Base-by-base conservation (phyloP, 495 filamentous ascomycete genomes). In the Pseudoneurospora amorphoporcata region DNA sequence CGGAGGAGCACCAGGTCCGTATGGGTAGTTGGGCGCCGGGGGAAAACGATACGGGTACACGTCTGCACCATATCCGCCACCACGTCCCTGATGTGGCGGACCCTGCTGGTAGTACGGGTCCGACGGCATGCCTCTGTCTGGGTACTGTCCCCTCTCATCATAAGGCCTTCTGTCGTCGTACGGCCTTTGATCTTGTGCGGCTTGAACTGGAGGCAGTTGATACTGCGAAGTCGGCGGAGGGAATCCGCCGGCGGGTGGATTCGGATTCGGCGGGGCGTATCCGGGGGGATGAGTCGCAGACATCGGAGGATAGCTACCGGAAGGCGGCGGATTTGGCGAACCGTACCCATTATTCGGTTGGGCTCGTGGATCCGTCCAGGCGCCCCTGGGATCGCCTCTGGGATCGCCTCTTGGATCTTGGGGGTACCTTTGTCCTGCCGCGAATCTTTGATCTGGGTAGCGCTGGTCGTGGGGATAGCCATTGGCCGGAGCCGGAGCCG, bases 401-500 rank as follows among this genome's bases (percentile, higher is more conserved):
- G 47, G 47, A 58, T 58, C 47, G 19, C 19, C 14, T 12, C 73
- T 71, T 65, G 69, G 72, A 17, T 76, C 75, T 17, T 39, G 53
- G 12, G 72, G 68, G 19, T 72, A 74, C 37, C 70, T 69, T 29
- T 39, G 72, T n/a, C 71, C 74, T 16, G 71, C 17, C 17, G 65
- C 29, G 61, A 69, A 42, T 14, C 68, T 19, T 38, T 39, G 70
- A 32, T 71, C 74, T 32, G 73, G 32, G 38, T 76, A 75, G 8
- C 77, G 74, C 39, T 75, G 73, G 40, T 81, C 77, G 38, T 75
- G 61, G 17, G 72, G 72, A 42, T 79, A 80, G 41, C 43, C 69
- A 39, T 39, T 69, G 75, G 58, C 42, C 39, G 42, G 68, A 35
- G 17, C 37, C 41, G 45, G 72, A 47, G 39, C 69, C 53, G 39